Evolutionary conservation across 176 grass and related monocot genomes (phyloP).

Genomic region (Carex scoparia): DNA sequence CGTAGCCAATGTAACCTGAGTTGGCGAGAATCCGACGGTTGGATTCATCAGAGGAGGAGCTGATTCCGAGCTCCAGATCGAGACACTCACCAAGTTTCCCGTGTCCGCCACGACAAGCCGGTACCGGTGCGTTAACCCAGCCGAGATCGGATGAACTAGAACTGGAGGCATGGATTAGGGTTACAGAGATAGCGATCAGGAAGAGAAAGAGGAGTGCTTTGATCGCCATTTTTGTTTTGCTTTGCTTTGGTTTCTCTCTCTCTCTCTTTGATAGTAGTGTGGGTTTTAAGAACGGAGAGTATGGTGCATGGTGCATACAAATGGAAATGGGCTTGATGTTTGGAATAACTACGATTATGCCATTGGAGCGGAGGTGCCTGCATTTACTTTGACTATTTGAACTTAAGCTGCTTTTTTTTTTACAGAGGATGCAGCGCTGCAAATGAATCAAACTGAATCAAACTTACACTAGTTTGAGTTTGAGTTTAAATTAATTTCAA

Average conservation of each 20-base stretch:
- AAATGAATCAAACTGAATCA: too few relatives aligned
- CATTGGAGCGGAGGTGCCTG: background rate
- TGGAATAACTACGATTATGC: background rate
- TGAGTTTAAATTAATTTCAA: too few relatives aligned
- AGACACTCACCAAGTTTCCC: slow-evolving; percentile 23
- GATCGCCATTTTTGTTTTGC: background rate
- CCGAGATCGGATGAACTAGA: background rate
- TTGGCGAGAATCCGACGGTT: slow-evolving; percentile 24
- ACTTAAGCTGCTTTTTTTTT: too few relatives aligned
- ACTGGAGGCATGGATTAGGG: background rate
- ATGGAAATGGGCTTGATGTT: background rate
- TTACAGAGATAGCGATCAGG: background rate
- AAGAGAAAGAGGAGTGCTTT: background rate
- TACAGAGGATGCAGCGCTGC: too few relatives aligned
- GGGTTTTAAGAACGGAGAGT: background rate
- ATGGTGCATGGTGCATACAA: background rate
- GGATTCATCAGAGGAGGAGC: background rate
- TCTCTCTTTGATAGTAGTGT: background rate
- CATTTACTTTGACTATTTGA: too few relatives aligned
- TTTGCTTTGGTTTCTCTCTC: background rate
- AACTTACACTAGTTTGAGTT: too few relatives aligned
- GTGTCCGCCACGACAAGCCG: background rate
- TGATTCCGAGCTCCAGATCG: slow-evolving; percentile 24
- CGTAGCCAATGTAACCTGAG: slow-evolving; percentile 30
- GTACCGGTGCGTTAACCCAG: background rate